Evolutionary conservation across 257 asterid species (phyloP).

Genomic region (Solanum chilense): DNA sequence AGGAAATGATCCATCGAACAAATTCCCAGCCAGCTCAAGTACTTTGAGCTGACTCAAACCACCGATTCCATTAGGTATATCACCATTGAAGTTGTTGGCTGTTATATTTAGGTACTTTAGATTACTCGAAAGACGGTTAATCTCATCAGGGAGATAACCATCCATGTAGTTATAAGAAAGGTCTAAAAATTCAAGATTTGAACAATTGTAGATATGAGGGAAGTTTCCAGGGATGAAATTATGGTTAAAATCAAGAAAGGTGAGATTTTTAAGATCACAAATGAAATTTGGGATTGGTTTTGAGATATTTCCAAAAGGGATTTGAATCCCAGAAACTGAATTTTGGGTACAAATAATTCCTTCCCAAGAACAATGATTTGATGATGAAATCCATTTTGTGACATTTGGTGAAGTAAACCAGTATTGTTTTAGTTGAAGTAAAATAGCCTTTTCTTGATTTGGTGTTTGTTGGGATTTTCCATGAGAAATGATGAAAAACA

Average conservation of each 20-base stretch:
- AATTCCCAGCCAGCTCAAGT: conserved; percentile 18
- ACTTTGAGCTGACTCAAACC: conserved; percentile 22
- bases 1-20: conserved; percentile 49
- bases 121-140: conserved; percentile 29
- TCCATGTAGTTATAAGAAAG: conserved; percentile 38
- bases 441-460: conserved; percentile 35
- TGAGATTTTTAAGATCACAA: conserved; percentile 46
- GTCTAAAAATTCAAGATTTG: conserved; percentile 45
- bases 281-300: conserved; percentile 33
- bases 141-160: conserved; percentile 46
- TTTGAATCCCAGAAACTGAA: conserved; percentile 26
- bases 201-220: conserved; percentile 39
- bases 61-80: conserved; percentile 55
- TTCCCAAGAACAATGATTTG: conserved; percentile 65
- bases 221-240: conserved; percentile 35
- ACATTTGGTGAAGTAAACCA: conserved; percentile 50
- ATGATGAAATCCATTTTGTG: conserved; percentile 44
- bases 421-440: conserved; percentile 39
- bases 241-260: conserved; percentile 22
- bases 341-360: conserved; percentile 48
- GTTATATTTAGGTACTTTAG: conserved; percentile 30
- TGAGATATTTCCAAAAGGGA: conserved; percentile 13
- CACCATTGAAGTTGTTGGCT: conserved; percentile 47
- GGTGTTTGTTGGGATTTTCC: conserved; percentile 32
- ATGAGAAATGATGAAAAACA: conserved; percentile 20